Base-by-base conservation (phyloP, 2,329 filamentous ascomycete species). In the Cladosporium sp. region DNA sequence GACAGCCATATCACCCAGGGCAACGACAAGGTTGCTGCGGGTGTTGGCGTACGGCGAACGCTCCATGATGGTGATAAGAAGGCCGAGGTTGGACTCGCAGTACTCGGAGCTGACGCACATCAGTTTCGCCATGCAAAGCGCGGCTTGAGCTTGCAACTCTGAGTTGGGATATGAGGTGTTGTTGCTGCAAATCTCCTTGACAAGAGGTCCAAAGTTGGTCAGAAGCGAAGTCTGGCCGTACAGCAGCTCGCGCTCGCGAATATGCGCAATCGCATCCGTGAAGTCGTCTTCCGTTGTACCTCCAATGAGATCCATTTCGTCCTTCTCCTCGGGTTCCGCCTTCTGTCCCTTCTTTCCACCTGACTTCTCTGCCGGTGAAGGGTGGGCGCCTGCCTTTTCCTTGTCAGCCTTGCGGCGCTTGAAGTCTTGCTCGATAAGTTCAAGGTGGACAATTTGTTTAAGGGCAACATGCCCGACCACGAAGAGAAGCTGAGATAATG, bases 31-130 rank as follows among this genome's bases (percentile, higher is more conserved):
- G 65, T 98, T 98, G 61, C 88, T 95, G 45, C 93, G 85, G 33
- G 95, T 92, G 15, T 91, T 95, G 1, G 94, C 86, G 62, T 96
- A 89, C 27, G 88, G 82, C 2, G 90, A 96, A 25, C 90, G 85
- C 72, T 98, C 93, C 76, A 98, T 91, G 62, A 98, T 97, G 13
- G 92, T 97, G 69, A 98, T 95, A 53, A 98, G 83, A 3, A 98
- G 83, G 5, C 88, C 87, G 11, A 98, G 78, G 63, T 98, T 94
- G 35, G 81, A 80, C 70, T 97, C 93, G 70, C 93, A 98, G 72
- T 96, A 98, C 69, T 97, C 90, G 4, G 88, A 85, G 60, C 88
- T 95, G 36, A 98, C 91, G 64, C 94, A 98, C 94, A 98, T 98
- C 53, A 98, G 82, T 74, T 98, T 98, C 3, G 92, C 92, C 63